Evolutionary conservation across 768 basidiomycete species (phyloP).

Genomic region (Boletales sp.): DNA sequence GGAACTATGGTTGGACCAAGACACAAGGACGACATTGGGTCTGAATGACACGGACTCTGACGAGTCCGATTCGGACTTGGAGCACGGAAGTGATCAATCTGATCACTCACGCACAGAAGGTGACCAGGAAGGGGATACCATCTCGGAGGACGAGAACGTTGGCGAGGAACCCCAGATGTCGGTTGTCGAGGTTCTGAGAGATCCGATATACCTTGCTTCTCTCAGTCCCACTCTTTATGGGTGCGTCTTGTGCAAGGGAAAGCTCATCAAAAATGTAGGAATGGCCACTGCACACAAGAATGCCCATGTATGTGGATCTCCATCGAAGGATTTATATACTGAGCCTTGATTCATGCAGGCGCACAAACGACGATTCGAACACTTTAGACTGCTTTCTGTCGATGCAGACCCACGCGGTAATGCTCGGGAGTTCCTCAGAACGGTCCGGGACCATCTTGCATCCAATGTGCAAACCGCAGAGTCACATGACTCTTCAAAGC

Average conservation of each 20-base stretch:
- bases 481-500: conserved; percentile 45
- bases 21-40: conserved; percentile 61
- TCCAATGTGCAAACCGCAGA: neutral
- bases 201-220: conserved; percentile 62
- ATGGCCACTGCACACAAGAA: conserved; percentile 56
- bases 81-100: conserved; percentile 29
- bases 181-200: conserved; percentile 54
- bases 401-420: conserved; percentile 40
- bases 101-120: conserved; percentile 19
- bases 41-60: conserved; percentile 75
- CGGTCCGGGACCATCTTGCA: conserved; percentile 2
- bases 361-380: conserved; percentile 58
- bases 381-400: conserved; percentile 42
- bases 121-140: conserved; percentile 26
- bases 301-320: conserved; percentile 55
- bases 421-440: conserved; percentile 42
- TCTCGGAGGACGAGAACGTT: conserved; percentile 21
- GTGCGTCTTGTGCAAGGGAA: conserved; percentile 71
- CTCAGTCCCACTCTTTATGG: conserved; percentile 51
- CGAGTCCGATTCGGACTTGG: conserved; percentile 54
- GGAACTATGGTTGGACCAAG: conserved; percentile 59
- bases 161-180: conserved; percentile 44
- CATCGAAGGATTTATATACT: neutral
- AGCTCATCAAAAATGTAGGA: conserved; percentile 55
- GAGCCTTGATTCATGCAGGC: conserved; percentile 38